Percentiles rank a stretch among this genome's conserved stretches.
Evolutionary conservation across 2,329 filamentous ascomycete species (phyloP).

Genomic region (Colletotrichum sp.): DNA sequence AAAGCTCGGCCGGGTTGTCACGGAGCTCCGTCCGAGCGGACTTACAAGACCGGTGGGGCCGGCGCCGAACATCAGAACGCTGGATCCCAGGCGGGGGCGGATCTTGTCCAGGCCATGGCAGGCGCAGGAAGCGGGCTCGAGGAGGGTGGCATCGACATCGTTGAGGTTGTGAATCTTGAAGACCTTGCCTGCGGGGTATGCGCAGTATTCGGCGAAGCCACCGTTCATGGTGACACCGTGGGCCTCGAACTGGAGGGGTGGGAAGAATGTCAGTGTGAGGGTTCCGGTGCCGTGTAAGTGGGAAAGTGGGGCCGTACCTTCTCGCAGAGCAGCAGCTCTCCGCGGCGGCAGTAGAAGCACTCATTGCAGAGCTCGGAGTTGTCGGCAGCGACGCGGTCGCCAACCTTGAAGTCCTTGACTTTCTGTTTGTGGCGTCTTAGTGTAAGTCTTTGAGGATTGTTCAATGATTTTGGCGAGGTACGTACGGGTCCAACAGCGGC

Average conservation of each 20-base stretch:
- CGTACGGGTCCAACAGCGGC: slow-evolving; percentile 56
- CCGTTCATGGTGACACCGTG: slow-evolving; percentile 73
- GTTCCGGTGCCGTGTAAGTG: neutral
- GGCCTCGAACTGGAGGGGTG: slow-evolving; percentile 55
- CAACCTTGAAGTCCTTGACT: slow-evolving; percentile 64
- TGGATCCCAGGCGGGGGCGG: slow-evolving; percentile 66
- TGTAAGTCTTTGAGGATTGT: neutral
- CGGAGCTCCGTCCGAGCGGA: slow-evolving; percentile 15
- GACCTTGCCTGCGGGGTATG: slow-evolving; percentile 58
- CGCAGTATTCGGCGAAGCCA: slow-evolving; percentile 74
- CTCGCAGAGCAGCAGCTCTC: slow-evolving; percentile 71
- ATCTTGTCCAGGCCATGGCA: slow-evolving; percentile 74
- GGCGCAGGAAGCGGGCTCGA: slow-evolving; percentile 75
- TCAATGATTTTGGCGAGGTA: neutral
- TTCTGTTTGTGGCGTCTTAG: slow-evolving; percentile 36
- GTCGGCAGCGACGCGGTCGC: slow-evolving; percentile 68
- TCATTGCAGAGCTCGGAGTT: slow-evolving; percentile 72
- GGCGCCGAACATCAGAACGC: slow-evolving; percentile 69
- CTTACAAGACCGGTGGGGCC: slow-evolving; percentile 68
- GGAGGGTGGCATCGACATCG: slow-evolving; percentile 71
- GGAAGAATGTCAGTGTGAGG: neutral
- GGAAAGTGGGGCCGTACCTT: slow-evolving; percentile 38
- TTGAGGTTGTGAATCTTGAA: slow-evolving; percentile 71
- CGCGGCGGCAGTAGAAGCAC: slow-evolving; percentile 76
- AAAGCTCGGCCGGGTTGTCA: neutral